Percentiles rank a stretch among this genome's conserved stretches.
phyloP scores from a whole-genome alignment of 2,329 filamentous ascomycete genomes.

The Penicillium sp. region DNA sequence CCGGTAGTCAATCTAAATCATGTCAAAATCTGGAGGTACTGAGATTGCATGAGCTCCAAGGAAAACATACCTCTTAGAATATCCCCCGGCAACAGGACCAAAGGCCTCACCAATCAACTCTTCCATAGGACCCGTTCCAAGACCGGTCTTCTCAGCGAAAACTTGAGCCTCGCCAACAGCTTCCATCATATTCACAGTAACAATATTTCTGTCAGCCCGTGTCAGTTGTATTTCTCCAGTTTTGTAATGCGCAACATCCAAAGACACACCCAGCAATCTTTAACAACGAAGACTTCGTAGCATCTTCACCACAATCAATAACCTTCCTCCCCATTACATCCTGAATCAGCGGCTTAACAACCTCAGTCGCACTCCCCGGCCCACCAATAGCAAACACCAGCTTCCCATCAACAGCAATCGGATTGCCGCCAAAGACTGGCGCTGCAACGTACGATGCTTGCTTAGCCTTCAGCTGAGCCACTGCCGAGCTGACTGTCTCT shows the following conservation, averaged over 20 bases:
- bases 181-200: constrained; percentile 51
- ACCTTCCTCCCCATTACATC: constrained; percentile 50
- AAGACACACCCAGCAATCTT: constrained; percentile 49
- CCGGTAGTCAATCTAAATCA: constrained; percentile 45
- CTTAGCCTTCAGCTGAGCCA: constrained; percentile 38
- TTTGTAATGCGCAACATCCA: background rate
- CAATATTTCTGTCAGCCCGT: constrained; percentile 41
- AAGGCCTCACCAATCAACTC: constrained; percentile 50
- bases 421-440: constrained; percentile 51
- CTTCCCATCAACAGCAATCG: constrained; percentile 50
- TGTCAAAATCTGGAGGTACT: background rate
- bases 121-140: constrained; percentile 48
- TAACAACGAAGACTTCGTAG: constrained; percentile 47
- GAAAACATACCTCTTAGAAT: constrained; percentile 43
- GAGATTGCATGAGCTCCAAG: background rate
- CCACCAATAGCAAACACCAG: constrained; percentile 52
- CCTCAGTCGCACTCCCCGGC: constrained; percentile 37
- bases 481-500: constrained; percentile 57
- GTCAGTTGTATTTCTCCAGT: background rate
- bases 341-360: constrained; percentile 47
- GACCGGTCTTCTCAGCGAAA: constrained; percentile 51
- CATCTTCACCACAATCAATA: constrained; percentile 50
- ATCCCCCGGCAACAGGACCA: constrained; percentile 47
- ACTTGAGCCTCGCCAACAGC: constrained; percentile 52
- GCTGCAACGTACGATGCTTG: constrained; percentile 45